Base-by-base conservation (phyloP, 805 yeast genomes). In the Barnettozyma sucrosica region DNA sequence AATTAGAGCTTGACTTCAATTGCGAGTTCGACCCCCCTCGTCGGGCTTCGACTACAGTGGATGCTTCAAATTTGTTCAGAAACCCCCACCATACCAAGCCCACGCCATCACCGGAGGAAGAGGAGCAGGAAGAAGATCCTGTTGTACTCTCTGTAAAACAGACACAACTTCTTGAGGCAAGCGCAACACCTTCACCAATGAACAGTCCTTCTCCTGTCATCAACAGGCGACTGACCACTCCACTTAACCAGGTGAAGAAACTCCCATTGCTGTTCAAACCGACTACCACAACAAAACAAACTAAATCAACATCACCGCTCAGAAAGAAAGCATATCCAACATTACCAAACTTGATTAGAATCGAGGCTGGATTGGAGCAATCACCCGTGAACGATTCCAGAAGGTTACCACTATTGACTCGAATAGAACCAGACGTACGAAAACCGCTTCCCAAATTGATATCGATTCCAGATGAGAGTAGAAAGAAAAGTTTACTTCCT, bases 371-470 rank as follows among this genome's bases (percentile, higher is more conserved):
- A 26, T 32, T 19, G 7, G 26, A 32, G 28, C 5, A 24, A 37
- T 21, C 28, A 37, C 41, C 23, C 2, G 25, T 8, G 21, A 20
- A n/a, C 19, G 21, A 8, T 18, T 7, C 16, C 18, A 16, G 21
- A 19, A 39, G 21, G 34, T 16, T 41, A 25, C 43, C 43, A 5
- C 21, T 26, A 11, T 20, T 46, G 33, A 37, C 26, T 13, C 39
- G 26, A 11, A 20, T 38, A 11, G 37, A 32, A 30, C 40, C 25
- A 34, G 14, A 9, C 47, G 43, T 45, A 44, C 43, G 5, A 48
- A 25, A 38, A 54, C 36, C 46, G 53, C 53, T 53, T 41, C 58
- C 58, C 42, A 42, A 42, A 23, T 16, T 42, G 45, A 42, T 24
- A 28, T 28, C 32, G 14, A 28, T 28, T 7, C 32, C 32, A 11